Percentiles rank a stretch among this genome's conserved stretches.
Conservation (phyloP, 164 flowering plant genomes). For the Chimonanthus praecox region DNA sequence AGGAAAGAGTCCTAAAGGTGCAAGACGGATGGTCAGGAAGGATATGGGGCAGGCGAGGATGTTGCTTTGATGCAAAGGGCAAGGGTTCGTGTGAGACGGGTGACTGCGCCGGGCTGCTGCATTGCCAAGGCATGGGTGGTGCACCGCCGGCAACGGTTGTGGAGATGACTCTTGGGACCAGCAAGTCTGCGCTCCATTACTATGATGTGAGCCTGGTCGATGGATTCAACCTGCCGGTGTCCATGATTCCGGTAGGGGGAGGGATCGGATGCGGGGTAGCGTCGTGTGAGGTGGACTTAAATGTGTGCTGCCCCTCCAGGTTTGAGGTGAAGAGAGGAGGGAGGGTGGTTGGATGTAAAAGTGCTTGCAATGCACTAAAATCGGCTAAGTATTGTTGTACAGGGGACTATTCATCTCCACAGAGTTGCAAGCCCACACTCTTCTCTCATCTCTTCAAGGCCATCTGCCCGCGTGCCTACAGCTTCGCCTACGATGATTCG, state of each 20-base stretch:
- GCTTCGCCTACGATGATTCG: slow-evolving; percentile 83
- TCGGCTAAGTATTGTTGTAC: slow-evolving; percentile 76
- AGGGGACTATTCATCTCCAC: slow-evolving; percentile 47
- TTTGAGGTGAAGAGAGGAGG: slow-evolving; percentile 48
- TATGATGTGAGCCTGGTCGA: slow-evolving; percentile 81
- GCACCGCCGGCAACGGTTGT: slow-evolving; percentile 59
- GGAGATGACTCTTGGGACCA: slow-evolving; percentile 64
- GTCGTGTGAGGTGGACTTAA: slow-evolving; percentile 50
- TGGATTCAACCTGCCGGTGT: slow-evolving; percentile 75
- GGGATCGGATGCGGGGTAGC: slow-evolving; percentile 53
- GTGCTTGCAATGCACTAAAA: slow-evolving; percentile 65
- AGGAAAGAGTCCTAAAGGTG: slow-evolving; percentile 25
- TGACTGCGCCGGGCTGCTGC: slow-evolving; percentile 44
- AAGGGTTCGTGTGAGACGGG: slow-evolving; percentile 47
- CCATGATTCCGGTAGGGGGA: slow-evolving; percentile 70
- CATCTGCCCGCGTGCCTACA: slow-evolving; percentile 84
- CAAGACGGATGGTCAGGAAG: slow-evolving; percentile 54
- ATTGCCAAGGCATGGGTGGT: slow-evolving; percentile 52
- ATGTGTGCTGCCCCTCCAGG: slow-evolving; percentile 56
- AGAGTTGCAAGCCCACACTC: slow-evolving; percentile 55
- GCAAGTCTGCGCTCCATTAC: slow-evolving; percentile 39
- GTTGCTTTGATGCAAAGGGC: slow-evolving; percentile 30
- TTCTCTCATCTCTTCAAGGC: slow-evolving; percentile 71
- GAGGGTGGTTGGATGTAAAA: slow-evolving; percentile 68
- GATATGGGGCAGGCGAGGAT: slow-evolving; percentile 54